Evolutionary conservation across 352 stramenopile species (phyloP).

Genomic region (Phytophthora pluvialis): DNA sequence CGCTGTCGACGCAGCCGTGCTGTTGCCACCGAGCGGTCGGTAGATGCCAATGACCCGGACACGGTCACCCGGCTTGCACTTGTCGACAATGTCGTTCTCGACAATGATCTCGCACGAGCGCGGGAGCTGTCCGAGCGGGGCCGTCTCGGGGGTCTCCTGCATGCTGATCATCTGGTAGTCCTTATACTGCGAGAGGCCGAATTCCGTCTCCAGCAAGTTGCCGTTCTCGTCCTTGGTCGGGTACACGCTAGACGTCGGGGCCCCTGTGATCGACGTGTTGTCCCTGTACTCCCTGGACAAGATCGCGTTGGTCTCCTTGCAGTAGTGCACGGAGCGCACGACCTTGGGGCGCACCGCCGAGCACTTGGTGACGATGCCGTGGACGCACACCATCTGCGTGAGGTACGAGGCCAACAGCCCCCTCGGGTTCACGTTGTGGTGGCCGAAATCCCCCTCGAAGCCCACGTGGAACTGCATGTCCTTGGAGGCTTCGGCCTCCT

Average conservation of each 20-base stretch:
- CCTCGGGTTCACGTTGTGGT: conserved; percentile 94
- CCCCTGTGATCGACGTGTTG: conserved; percentile 94
- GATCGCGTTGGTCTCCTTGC: conserved; percentile 94
- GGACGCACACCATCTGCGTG: conserved; percentile 97
- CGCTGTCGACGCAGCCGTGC: conserved; percentile 79
- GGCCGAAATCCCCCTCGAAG: conserved; percentile 94
- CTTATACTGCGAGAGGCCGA: conserved; percentile 98
- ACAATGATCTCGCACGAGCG: conserved; percentile 98
- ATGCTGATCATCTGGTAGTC: conserved; percentile 97
- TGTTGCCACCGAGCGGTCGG: conserved; percentile 88
- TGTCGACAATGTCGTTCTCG: conserved; percentile 99
- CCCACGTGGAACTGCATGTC: conserved; percentile 89
- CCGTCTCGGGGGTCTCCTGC: conserved; percentile 92
- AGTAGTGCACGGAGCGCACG: conserved; percentile 98
- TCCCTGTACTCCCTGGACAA: conserved; percentile 96
- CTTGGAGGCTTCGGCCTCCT: conserved; percentile 70
- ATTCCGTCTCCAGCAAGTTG: conserved; percentile 98
- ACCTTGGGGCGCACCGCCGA: conserved; percentile 98
- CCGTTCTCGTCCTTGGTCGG: conserved; percentile 97
- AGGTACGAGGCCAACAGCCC: conserved; percentile 91
- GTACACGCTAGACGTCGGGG: conserved; percentile 90
- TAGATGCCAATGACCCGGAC: conserved; percentile 96
- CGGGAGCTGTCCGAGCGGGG: conserved; percentile 97
- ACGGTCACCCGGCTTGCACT: conserved; percentile 98
- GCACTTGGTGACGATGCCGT: conserved; percentile 99